A percentile compares a stretch with the other conserved stretches of the same genome.
Conservation (phyloP, 768 basidiomycete species). For the Lanmaoa pseudosensibilis region DNA sequence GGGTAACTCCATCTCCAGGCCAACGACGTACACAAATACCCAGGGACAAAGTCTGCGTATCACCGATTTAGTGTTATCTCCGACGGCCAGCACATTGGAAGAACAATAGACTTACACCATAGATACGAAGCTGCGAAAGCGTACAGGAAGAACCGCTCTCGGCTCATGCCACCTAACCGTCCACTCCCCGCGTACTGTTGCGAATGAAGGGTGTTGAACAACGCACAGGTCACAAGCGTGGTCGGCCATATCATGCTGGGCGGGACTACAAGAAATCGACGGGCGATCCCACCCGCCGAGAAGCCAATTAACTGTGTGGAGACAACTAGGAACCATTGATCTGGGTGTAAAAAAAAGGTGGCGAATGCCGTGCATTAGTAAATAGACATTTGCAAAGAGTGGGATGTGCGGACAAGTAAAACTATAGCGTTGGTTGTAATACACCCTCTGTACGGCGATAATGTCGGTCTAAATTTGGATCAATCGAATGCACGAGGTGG, state of each 20-base stretch:
- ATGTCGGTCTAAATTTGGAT: conserved; percentile 52
- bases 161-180: conserved; percentile 59
- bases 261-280: conserved; percentile 72
- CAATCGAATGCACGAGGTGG: background rate
- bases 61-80: conserved; percentile 11
- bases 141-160: conserved; percentile 76
- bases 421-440: conserved; percentile 61
- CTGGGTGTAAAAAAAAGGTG: conserved; percentile 31
- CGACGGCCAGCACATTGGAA: background rate
- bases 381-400: background rate
- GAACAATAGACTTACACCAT: conserved; percentile 52
- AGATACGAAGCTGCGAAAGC: conserved; percentile 54
- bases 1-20: background rate
- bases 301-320: conserved; percentile 79
- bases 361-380: conserved; percentile 1
- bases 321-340: conserved; percentile 80
- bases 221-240: conserved; percentile 71
- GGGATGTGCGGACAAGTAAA: conserved; percentile 50
- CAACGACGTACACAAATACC: conserved; percentile 40
- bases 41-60: conserved; percentile 42
- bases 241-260: conserved; percentile 69
- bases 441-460: conserved; percentile 73
- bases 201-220: conserved; percentile 78
- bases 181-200: conserved; percentile 66
- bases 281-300: conserved; percentile 73